Base-by-base conservation (phyloP, 495 filamentous ascomycete genomes). In the Lophium mytilinum region DNA sequence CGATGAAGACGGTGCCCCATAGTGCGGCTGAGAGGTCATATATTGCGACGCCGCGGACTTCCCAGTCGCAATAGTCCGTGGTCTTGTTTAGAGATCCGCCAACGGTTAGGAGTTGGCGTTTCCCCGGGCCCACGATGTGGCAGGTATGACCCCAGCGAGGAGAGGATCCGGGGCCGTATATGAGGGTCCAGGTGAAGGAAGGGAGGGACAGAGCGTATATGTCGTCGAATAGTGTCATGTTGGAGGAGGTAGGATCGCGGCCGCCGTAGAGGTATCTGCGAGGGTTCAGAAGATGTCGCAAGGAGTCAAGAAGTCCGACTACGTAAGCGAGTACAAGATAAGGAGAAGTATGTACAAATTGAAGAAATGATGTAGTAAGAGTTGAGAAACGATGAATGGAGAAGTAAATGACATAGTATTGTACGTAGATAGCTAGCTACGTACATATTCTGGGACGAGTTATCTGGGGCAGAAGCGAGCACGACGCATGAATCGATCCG, bases 191-290 rank as follows among this genome's bases (percentile, higher is more conserved):
- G 17, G 72, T 80, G 68, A 92, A 91, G 0, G 85, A 82, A 0
- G 88, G 88, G n/a, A 91, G 66, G 0, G 86, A 88, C 19, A 93
- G 66, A 12, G 89, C 78, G 69, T 85, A 90, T 9, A 90, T 82
- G 52, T 88, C 83, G 60, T 88, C 85, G 10, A 69, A 80, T 40
- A 75, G 78, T 12, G 61, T 57, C 9, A 64, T 37, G 3, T 62
- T 52, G 15, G 45, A 14, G 0, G 61, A 37, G 14, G 45, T 48
- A 11, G 60, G 64, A 37, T 74, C 45, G 15, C 81, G 48, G 0
- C 81, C 83, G 50, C 82, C 68, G 55, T 80, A 85, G 3, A 66
- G 17, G 14, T 61, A 58, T 18, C 47, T 58, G 14, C 0, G 9
- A 10, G 33, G 24, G 34, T 9, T 9, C 18, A 24, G 15, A 24